Conservation (phyloP, 1,284 basidiomycete genomes). For the Cutaneotrichosporon spelunceum region DNA sequence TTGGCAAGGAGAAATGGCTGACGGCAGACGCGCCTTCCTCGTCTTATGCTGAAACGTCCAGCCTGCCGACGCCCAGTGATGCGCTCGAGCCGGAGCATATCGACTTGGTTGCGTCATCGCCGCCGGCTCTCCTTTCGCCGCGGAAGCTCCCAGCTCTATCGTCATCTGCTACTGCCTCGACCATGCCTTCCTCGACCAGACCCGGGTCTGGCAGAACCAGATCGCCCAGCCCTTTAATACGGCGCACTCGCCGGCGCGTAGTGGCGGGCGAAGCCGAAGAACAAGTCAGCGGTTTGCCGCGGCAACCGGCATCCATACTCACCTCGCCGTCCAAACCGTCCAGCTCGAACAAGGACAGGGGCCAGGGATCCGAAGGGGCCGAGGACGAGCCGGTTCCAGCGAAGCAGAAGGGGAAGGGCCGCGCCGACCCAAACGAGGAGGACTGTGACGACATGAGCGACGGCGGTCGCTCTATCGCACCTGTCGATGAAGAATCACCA, state of each 20-base stretch:
- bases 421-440: background rate
- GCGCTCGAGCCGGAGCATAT: slow-evolving; percentile 5
- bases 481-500: background rate
- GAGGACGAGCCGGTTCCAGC: background rate
- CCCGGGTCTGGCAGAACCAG: background rate
- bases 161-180: background rate
- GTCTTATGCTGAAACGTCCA: background rate
- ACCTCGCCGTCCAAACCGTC: background rate
- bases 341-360: background rate
- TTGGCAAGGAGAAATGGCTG: background rate
- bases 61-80: background rate
- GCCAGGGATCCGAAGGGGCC: background rate
- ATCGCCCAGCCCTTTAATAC: background rate
- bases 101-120: slow-evolving; percentile 8
- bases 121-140: slow-evolving; percentile 5
- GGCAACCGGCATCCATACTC: background rate
- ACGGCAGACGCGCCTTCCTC: background rate
- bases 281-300: slow-evolving; percentile 4
- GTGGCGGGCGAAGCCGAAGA: slow-evolving; percentile 2
- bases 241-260: background rate
- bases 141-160: background rate
- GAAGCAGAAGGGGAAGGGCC: slow-evolving; percentile 1
- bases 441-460: background rate
- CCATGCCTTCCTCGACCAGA: background rate
- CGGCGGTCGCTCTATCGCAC: background rate